Evolutionary conservation across 805 yeast genomes (phyloP).

Genomic region (Naumovozyma dairenensis): DNA sequence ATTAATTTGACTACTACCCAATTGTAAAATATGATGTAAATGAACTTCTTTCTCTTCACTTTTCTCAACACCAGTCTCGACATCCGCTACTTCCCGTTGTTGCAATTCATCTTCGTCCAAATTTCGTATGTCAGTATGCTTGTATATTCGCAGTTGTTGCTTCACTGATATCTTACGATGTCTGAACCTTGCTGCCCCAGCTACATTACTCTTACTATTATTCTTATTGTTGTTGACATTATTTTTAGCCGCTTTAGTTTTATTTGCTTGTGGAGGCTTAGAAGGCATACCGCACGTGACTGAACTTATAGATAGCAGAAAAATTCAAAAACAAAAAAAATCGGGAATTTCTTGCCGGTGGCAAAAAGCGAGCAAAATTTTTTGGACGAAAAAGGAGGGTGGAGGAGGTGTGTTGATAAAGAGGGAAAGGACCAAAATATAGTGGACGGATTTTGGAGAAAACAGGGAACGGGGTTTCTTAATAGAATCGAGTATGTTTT

Average conservation of each 20-base stretch:
- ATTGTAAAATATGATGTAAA: constrained; percentile 81
- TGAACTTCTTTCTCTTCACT: constrained; percentile 96
- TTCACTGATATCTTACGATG: constrained; percentile 92
- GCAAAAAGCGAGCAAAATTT: too few species aligned
- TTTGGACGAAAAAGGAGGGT: too few species aligned
- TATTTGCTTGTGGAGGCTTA: too few species aligned
- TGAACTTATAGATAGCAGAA: too few species aligned
- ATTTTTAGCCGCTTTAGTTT: not conserved
- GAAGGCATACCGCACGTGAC: too few species aligned
- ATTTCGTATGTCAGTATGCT: constrained; percentile 73
- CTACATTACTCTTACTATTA: constrained; percentile 3
- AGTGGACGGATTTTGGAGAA: too few species aligned
- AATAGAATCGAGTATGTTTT: too few species aligned
- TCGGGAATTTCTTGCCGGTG: too few species aligned
- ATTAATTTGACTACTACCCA: constrained; percentile 25
- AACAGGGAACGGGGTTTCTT: too few species aligned
- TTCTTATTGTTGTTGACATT: not conserved
- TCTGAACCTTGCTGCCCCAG: constrained; percentile 50
- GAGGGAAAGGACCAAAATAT: too few species aligned
- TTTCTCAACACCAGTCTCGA: constrained; percentile 97
- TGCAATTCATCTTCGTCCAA: constrained; percentile 45
- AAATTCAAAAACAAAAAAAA: too few species aligned
- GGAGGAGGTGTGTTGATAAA: too few species aligned
- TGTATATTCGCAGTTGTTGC: constrained; percentile 68
- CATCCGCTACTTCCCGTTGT: constrained; percentile 77